Percentiles rank a stretch among this genome's conserved stretches.
phyloP scores from a whole-genome alignment of 352 stramenopile genomes.

The Globisporangium uncinulatum region DNA sequence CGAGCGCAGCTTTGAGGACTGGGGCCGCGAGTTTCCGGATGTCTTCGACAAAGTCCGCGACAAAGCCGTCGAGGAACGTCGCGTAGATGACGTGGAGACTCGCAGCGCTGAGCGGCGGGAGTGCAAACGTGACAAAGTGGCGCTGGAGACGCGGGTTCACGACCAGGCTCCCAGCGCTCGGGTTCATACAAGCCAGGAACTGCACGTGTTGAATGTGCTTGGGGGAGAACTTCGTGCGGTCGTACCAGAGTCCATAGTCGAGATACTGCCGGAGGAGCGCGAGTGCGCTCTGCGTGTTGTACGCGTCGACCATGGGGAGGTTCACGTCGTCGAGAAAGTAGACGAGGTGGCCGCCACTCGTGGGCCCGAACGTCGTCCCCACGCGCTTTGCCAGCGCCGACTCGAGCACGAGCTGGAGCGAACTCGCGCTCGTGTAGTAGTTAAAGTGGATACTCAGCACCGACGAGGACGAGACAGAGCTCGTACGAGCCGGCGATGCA shows the following conservation, averaged over 20 bases:
- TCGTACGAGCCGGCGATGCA: slow-evolving; percentile 13
- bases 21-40: slow-evolving; percentile 83
- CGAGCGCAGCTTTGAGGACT: slow-evolving; percentile 85
- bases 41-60: slow-evolving; percentile 91
- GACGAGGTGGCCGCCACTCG: slow-evolving; percentile 77
- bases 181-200: slow-evolving; percentile 95
- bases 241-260: slow-evolving; percentile 94
- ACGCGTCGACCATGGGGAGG: slow-evolving; percentile 91
- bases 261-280: slow-evolving; percentile 93
- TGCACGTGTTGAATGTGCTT: slow-evolving; percentile 95
- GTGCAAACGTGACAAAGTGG: slow-evolving; percentile 94
- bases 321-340: slow-evolving; percentile 97
- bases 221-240: slow-evolving; percentile 88
- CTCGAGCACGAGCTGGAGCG: slow-evolving; percentile 81
- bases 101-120: slow-evolving; percentile 78
- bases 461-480: slow-evolving; percentile 11
- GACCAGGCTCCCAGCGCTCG: slow-evolving; percentile 88
- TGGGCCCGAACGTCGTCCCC: slow-evolving; percentile 73
- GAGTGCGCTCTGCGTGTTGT: slow-evolving; percentile 93
- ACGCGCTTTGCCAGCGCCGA: slow-evolving; percentile 90
- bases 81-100: slow-evolving; percentile 93
- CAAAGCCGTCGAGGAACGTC: slow-evolving; percentile 93
- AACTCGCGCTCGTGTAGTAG: slow-evolving; percentile 69
- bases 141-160: slow-evolving; percentile 93
- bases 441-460: slow-evolving; percentile 87